These are phyloP conservation scores for Debaryomyces tyrocola DNA, from an alignment of 805 yeast genomes.

Conservation along the genomic window DNA sequence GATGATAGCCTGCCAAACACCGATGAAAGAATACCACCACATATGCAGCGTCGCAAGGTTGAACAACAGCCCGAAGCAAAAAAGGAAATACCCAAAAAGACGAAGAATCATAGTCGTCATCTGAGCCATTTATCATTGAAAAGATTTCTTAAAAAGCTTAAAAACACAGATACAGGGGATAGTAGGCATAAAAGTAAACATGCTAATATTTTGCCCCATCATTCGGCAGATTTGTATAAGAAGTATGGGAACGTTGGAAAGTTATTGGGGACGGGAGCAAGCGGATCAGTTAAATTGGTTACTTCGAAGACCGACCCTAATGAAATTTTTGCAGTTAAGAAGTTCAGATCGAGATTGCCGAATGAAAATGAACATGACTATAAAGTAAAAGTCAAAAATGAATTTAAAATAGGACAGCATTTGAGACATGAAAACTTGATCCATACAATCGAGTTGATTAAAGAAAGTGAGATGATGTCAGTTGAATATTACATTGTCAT, in stretches of 20 bases:
- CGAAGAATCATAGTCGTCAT: constrained; percentile 10
- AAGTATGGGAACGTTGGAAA: constrained; percentile 73
- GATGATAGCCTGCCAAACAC: not conserved
- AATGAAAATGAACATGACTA: constrained; percentile 69
- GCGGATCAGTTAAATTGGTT: constrained; percentile 86
- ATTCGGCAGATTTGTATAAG: constrained; percentile 29
- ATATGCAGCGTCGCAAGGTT: not conserved
- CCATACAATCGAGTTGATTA: constrained; percentile 75
- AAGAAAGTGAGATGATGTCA: constrained; percentile 43
- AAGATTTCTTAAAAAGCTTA: constrained; percentile 54
- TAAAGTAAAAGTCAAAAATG: constrained; percentile 75
- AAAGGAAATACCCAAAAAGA: not conserved
- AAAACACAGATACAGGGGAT: constrained; percentile 13
- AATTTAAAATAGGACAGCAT: constrained; percentile 77
- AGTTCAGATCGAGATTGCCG: constrained; percentile 66
- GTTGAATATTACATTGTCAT: constrained; percentile 66
- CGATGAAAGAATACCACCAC: not conserved
- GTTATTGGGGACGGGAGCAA: constrained; percentile 88
- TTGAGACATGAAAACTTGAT: constrained; percentile 74
- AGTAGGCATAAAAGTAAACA: constrained; percentile 3
- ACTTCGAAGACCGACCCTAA: constrained; percentile 51
- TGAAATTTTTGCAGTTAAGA: constrained; percentile 79
- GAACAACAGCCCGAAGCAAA: not conserved
- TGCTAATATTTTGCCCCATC: constrained; percentile 12
- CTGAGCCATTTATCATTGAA: constrained; percentile 37